Base-by-base conservation (phyloP, 2,329 filamentous ascomycete genomes). In the Juglanconis oblonga region DNA sequence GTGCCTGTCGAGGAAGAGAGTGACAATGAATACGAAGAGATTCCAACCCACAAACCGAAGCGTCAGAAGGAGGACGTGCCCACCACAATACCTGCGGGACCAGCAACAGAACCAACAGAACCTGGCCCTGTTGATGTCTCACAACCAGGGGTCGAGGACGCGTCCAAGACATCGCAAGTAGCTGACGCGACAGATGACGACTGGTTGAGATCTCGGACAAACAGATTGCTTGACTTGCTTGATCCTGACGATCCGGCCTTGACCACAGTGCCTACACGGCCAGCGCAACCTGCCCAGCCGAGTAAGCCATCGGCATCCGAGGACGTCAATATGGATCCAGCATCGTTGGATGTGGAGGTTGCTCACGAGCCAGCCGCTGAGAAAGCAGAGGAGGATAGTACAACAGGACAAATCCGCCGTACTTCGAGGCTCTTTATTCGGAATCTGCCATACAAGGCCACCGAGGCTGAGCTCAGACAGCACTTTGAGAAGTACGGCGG, bases 141-240 rank as follows among this genome's bases (percentile, higher is more conserved):
- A 31, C 56, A 57, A 24, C 36, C 50, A 33, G 29, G 48, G 44
- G 58, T 51, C 38, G 54, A 62, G 53, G 55, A 59, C 5, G 54
- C 42, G 32, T 29, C 11, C 11, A 42, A 54, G 38, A 45, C 49
- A 42, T 31, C 47, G 24, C 55, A 52, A 55, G 31, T 42, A 55
- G 29, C 53, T 52, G 77, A 78, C 54, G 80, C 87, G 3, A 88
- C 89, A 29, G 92, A 97, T 75, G 87, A 88, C 62, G 93, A 98
- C 74, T 99, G 95, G 95, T 80, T 97, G 67, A 87, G 94, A 60
- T 94, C 90, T 64, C 87, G 90, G 67, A 98, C 93, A 13, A 97
- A 88, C 75, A 85, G 94, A 68, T 78, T 96, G 52, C 81, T 97
- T 54, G 95, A 94, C 72, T 79, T 98, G 33, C 81, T 93, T 57